Evolutionary conservation across 495 filamentous ascomycete genomes (phyloP), one percentile per base, ranked within the genome.

Genomic region (Neurospora sp.): DNA sequence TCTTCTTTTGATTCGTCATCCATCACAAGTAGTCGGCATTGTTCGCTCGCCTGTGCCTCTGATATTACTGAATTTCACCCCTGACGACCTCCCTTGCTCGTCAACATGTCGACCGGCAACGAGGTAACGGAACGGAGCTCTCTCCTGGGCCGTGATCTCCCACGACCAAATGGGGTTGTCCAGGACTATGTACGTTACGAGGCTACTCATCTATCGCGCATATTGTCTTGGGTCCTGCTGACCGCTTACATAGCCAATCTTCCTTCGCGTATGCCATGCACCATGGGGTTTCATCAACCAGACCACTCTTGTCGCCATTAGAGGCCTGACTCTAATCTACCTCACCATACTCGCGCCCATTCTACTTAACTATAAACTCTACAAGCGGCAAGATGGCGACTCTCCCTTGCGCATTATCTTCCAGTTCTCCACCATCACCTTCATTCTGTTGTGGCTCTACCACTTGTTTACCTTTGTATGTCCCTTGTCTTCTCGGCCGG

Each of bases 241-340:
- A 82, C 74, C 14, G 9, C 3, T 11, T 44, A 20, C 71, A 61
- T 18, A 86, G 80, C 79, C 85, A 5, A 86, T 87, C 72, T 86
- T 85, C 73, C 79, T 85, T 39, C 82, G 85, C 53, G 82, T 83
- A 38, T 87, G 85, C 73, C 86, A 87, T 72, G 87, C 86, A 9
- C 81, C 85, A 70, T 88, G 85, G 82, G 48, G 73, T 37, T 75
- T 72, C 41, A 77, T 88, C 70, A 79, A 77, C 71, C 86, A 88
- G 77, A 80, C 76, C 68, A 39, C 72, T 40, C 78, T 89, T 71
- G 73, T 83, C 48, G 73, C 74, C 59, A 71, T 85, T 12, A 82
- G 86, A 44, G 78, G 74, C 46, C 18, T 80, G 4, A 75, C 85
- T 48, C 61, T 85, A n/a, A 75, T 81, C 38, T 89, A 87, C 75